Evolutionary conservation across 495 filamentous ascomycete species (phyloP), one percentile per base, ranked within the genome.

Genomic region (Xeromyces bisporus): DNA sequence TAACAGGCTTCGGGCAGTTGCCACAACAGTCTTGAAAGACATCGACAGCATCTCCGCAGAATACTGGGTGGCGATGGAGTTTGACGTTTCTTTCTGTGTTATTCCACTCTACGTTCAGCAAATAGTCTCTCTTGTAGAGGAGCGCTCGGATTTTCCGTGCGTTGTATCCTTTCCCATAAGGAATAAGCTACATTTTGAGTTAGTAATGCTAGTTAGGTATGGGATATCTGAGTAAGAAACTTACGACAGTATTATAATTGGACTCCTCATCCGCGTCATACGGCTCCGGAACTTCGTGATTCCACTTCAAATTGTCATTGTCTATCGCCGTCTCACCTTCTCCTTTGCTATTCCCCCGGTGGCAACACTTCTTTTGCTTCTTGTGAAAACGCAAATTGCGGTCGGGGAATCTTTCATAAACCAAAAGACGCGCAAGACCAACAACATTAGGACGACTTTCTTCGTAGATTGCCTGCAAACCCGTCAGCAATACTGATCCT

Each of bases 41-140:
- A 55, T 84, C 67, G 12, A 66, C 56, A 2, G 67, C 62, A 15
- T 64, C 60, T 4, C 78, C 78, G 35, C 83, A 77, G 41, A 63
- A 83, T 23, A 73, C 77, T 8, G 81, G 81, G 42, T 89, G 81
- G 2, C 81, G 68, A 50, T 89, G 81, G 3, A 89, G 61, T 37
- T 77, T 69, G 2, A 83, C 73, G 23, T 69, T 56, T 11, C 81
- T 64, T 17, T 80, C 69, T 11, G 80, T 69, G 38, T 74, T 67
- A 39, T 86, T 89, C 80, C 80, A 89, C 43, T 89, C 77, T 0
- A 80, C 79, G 39, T 89, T 89, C 7, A 89, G 65, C n/a, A 87
- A 59, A 8, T 85, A 47, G 43, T 89, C 81, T 36, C 76, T 75
- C 2, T 75, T 79, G 48, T 80, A 85, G 18, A 83, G 64, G 0